Evolutionary conservation across 2,329 filamentous ascomycete species (phyloP), one percentile per base, ranked within the genome.

Genomic region (Neofusicoccum parvum): DNA sequence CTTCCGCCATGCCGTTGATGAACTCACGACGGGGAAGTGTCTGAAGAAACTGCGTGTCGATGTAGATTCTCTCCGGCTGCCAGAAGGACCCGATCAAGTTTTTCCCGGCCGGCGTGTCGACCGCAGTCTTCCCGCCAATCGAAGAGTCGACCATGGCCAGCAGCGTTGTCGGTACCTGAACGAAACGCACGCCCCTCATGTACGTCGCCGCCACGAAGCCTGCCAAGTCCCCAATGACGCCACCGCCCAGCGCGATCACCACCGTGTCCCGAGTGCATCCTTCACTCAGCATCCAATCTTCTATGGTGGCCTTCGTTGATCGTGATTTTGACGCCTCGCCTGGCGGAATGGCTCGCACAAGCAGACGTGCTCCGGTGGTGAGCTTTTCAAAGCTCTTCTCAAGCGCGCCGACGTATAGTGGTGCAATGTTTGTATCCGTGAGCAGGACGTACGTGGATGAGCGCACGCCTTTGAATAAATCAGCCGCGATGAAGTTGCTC

Each of bases 1-100:
- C 94, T 81, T 99, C 95, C 32, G 94, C 95, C 94, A 99, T 97
- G 67, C 95, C 95, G 77, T 99, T 99, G 79, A 97, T 93, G 74
- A 99, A 94, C 79, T 99, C 94, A 70, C 95, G 86, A 69, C 90
- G 88, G 0, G 94, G 94, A 20, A 99, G 83, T 0, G 93, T 96
- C 75, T 96, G 92, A 64, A 99, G 84, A 75, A 99, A 98, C 65
- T 89, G 86, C 67, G 98, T 83, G 78, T 99, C 95, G 72, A 99
- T 94, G 79, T 97, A 99, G 70, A 98, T 94, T 68, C 92, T 89
- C 73, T 90, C 86, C 3, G 95, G 95, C 77, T 99, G 95, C 94
- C 94, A 98, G 80, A 99, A 98, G 39, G 94, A 89, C 3, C 95
- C 95, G 65, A 99, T 89, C 68, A 99, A 81, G 76, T 99, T 99